Base-by-base conservation (phyloP, 2,329 filamentous ascomycete genomes). In the Mollisia scopiformis region DNA sequence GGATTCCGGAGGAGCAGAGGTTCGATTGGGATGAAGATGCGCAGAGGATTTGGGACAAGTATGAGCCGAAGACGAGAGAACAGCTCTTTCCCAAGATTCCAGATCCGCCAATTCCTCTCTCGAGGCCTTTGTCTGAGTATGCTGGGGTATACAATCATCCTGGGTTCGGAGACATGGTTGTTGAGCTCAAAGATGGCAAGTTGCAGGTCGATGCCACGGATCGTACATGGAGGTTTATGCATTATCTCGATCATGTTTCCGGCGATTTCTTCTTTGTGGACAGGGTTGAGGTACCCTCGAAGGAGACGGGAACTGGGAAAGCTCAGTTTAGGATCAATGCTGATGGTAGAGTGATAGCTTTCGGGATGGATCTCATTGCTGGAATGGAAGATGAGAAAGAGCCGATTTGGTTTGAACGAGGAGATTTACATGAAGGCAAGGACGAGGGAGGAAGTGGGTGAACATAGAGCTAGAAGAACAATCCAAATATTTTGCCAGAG, bases 241-340 rank as follows among this genome's bases (percentile, higher is more conserved):
- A 65, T 25, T 51, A 35, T 23, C 57, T 68, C 25, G 46, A 49
- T 16, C 62, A 64, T 52, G 57, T 63, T 6, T 63, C 57, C 23
- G 61, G 62, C 7, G 61, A 64, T 25, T 65, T 63, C 30, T 66
- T 68, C 57, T 50, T 62, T 11, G 58, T 55, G 1, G 60, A 62
- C n/a, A 51, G 47, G 33, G 19, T 55, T 2, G 50, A 55, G 23
- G 13, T 59, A 6, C 60, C 61, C 33, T 39, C 41, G 14, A 52
- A 33, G 0, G 49, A 55, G 14, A 46, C 43, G 21, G 43, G 52
- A 6, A 57, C 27, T 25, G 33, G 47, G 3, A 62, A 33, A 47
- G 62, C 59, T 7, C 25, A 66, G 23, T 66, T 68, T 39, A 30
- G 57, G n/a, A 23, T 62, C 37, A 55, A 39, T 60, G 37, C 43